Conservation (phyloP, 805 yeast species). For the Kuraishia piskuri region DNA sequence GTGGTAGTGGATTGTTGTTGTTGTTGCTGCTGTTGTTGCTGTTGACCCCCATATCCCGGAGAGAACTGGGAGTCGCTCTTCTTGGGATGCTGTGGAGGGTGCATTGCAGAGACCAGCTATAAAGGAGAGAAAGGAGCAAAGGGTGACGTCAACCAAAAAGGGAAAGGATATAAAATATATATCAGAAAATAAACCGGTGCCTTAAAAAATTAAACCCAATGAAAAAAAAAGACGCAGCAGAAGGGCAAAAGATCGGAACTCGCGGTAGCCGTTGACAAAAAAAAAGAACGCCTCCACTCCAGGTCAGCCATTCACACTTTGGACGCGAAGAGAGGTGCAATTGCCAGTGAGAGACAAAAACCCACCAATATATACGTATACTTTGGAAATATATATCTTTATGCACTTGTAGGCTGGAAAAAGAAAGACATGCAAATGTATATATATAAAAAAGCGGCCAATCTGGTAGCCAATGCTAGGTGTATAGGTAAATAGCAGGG, state of each 20-base stretch:
- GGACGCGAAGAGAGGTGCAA: not conserved
- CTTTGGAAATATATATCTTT: too few species aligned
- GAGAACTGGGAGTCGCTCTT: not conserved
- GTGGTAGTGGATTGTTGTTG: slow-evolving; percentile 22
- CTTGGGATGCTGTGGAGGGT: not conserved
- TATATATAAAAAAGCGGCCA: not conserved
- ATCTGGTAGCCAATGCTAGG: not conserved
- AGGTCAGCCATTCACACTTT: too few species aligned
- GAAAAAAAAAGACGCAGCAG: not conserved
- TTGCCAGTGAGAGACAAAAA: not conserved
- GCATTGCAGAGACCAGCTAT: not conserved
- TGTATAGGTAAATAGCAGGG: not conserved
- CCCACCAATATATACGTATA: not conserved
- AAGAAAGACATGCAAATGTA: not conserved
- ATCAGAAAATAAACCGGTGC: not conserved
- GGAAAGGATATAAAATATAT: not conserved
- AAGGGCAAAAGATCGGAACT: not conserved
- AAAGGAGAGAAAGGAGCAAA: not conserved
- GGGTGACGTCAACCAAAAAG: not conserved
- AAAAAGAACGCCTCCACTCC: not conserved
- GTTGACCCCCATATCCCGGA: slow-evolving; percentile 8
- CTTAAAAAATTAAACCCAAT: not conserved
- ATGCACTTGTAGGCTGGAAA: not conserved
- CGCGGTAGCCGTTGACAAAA: not conserved
- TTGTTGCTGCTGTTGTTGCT: too few species aligned